Evolutionary conservation across 106 monocot species (phyloP), one percentile per base, ranked within the genome.

Genomic region (Amphibolis antarctica): DNA sequence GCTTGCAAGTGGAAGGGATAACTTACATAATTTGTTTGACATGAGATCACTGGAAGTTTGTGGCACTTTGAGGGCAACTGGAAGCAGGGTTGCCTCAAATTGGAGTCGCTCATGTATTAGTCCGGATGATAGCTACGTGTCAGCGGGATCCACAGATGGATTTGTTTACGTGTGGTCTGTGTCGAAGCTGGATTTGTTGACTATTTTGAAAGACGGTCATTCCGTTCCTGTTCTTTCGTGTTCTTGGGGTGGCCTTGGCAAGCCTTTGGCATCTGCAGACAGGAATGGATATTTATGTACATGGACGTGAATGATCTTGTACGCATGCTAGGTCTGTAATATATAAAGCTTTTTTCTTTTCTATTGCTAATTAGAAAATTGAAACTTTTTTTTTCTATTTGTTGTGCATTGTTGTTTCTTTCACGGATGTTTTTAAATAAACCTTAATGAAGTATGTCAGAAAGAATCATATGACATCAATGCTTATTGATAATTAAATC

Each of bases 21-120:
- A 96, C 45, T 36, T 85, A 25, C 86, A 90, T 24, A 90, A 96
- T 71, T 57, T 96, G 42, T 90, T 86, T 43, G 96, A 96, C 52
- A 42, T 84, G 47, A 81, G 96, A 54, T 74, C 82, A 11, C 59
- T 96, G 69, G 96, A 90, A 71, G 74, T 96, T 0, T 82, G 82
- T 44, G 86, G 78, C 11, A 82, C 81, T 11, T 87, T 90, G 21
- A 71, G 75, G 42, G 83, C 76, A 9, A 75, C 18, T 44, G 80
- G 84, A 28, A 90, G 70, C 60, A 66, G 68, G 28, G 73, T 82
- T 58, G 84, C 86, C 1, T 69, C 81, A 1, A 90, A 81, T 69
- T 90, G 96, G 84, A 87, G 96, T 70, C 66, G 89, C 1, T 85
- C 96, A 0, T 96, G 96, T 44, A 70, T 96, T 1, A 90, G 96